Percentiles rank a stretch among this genome's conserved stretches.
These are phyloP conservation scores for Hemisphaericaspora xylanilytica DNA, from an alignment of 1,139 yeast species.

Conservation along the genomic window DNA sequence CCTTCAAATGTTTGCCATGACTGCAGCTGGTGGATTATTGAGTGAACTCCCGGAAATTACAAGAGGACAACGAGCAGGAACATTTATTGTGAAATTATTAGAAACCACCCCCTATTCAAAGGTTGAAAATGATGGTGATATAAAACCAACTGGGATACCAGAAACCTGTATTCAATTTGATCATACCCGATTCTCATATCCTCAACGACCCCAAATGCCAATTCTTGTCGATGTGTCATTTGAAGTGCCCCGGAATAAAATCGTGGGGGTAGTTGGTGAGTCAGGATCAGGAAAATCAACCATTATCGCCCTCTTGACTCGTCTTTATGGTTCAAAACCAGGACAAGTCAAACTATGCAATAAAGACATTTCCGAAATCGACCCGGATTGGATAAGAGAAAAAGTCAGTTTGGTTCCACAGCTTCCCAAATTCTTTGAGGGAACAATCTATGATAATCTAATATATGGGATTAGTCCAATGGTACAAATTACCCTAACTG, in stretches of 20 bases:
- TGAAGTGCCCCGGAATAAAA: conserved; percentile 41
- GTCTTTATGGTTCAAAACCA: conserved; percentile 41
- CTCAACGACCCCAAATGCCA: conserved; percentile 19
- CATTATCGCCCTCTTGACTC: conserved; percentile 48
- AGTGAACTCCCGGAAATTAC: conserved; percentile 71
- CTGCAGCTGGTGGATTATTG: conserved; percentile 58
- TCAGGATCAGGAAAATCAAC: conserved; percentile 87
- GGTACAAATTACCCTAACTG: conserved; percentile 25
- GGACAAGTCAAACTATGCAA: conserved; percentile 38
- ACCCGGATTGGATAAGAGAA: conserved; percentile 49
- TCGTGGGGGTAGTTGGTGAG: conserved; percentile 66
- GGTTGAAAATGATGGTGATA: conserved; percentile 29
- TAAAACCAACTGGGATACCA: conserved; percentile 15
- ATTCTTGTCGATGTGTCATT: conserved; percentile 43
- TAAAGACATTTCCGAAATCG: conserved; percentile 43
- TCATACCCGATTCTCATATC: conserved; percentile 50
- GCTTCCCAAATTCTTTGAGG: conserved; percentile 61
- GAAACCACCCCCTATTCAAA: conserved; percentile 26
- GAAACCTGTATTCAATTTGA: conserved; percentile 35
- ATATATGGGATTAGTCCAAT: conserved; percentile 52
- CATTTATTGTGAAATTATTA: conserved; percentile 48
- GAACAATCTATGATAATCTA: conserved; percentile 64
- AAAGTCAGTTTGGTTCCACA: conserved; percentile 69
- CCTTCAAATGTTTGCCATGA: conserved; percentile 68
- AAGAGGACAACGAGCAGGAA: conserved; percentile 73